Conservation (phyloP, 1,284 basidiomycete species). For the Pseudozyma flocculosa region DNA sequence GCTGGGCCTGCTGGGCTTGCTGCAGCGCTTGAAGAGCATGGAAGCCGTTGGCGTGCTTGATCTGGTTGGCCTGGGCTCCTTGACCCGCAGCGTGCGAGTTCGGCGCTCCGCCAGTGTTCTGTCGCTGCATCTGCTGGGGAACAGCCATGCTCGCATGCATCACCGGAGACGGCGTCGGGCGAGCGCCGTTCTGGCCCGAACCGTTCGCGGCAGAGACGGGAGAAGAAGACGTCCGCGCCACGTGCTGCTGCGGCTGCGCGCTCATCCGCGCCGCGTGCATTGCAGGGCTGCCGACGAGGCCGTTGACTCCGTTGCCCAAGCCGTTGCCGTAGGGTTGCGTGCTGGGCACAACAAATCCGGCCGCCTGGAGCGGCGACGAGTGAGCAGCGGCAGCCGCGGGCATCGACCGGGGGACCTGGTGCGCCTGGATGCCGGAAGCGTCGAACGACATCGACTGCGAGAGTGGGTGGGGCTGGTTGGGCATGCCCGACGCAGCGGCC, state of each 20-base stretch:
- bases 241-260: constrained; percentile 36
- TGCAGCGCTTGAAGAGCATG: no score
- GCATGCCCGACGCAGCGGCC: constrained; percentile 13
- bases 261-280: constrained; percentile 39
- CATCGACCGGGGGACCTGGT: no score
- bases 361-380: constrained; percentile 33
- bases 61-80: no score
- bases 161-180: constrained; percentile 28
- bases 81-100: no score
- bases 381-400: no score
- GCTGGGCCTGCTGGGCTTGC: no score
- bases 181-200: no score
- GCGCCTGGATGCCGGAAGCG: no score
- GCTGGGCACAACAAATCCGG: constrained; percentile 23
- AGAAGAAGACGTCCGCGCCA: constrained; percentile 23
- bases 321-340: constrained; percentile 32
- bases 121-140: constrained; percentile 10
- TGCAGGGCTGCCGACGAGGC: constrained; percentile 28
- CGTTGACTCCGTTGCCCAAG: constrained; percentile 23
- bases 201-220: constrained; percentile 26
- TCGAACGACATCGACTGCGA: constrained; percentile 29
- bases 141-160: constrained; percentile 34
- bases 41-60: no score
- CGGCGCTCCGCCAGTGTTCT: no score
- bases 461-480: constrained; percentile 24